Base-by-base conservation (phyloP, 805 yeast genomes). In the Candida loeiensis region DNA sequence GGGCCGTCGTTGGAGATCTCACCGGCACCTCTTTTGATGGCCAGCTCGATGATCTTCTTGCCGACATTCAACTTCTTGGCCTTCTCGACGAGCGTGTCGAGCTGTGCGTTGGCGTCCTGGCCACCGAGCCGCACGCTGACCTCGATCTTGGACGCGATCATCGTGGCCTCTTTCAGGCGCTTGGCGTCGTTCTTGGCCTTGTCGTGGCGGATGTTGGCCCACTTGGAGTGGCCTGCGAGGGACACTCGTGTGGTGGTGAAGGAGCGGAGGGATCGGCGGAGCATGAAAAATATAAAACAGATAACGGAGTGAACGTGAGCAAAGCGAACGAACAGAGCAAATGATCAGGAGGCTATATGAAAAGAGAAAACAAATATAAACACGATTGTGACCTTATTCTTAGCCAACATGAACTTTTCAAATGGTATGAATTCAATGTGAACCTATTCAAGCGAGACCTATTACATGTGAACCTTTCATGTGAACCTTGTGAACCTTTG, bases 181-280 rank as follows among this genome's bases (percentile, higher is more conserved):
- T 75, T 79, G 15, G 88, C 85, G 64, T 91, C 99, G 54, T 89
- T 88, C 47, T 87, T 86, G 40, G 95, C 95, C 63, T 91, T 91
- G 57, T 85, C 93, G 57, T 89, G 97, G 56, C 89, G 85, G 50
- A 93, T 91, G 35, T 85, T 87, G 31, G 95, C 86, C 99, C 99
- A 91, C 62, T 90, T 91, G 26, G 87, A 83, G 61, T 91, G 99
- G 1, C 99, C 99, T 0, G 88, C 80, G n/a, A 45, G 41, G 1
- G 48, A 52, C 13, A 16, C 48, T 37, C 19, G 49, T 36, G 43
- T 51, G 56, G 31, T 61, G 14, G 39, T 11, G 29, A 17, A 16
- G 47, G 30, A 16, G 36, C 24, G 31, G 9, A 18, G 27, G 11
- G 29, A 19, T 5, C 19, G 21, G 27, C 31, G 34, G 22, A 35